Evolutionary conservation across 2,329 filamentous ascomycete species (phyloP).

Genomic region (Plenodomus biglobosus): DNA sequence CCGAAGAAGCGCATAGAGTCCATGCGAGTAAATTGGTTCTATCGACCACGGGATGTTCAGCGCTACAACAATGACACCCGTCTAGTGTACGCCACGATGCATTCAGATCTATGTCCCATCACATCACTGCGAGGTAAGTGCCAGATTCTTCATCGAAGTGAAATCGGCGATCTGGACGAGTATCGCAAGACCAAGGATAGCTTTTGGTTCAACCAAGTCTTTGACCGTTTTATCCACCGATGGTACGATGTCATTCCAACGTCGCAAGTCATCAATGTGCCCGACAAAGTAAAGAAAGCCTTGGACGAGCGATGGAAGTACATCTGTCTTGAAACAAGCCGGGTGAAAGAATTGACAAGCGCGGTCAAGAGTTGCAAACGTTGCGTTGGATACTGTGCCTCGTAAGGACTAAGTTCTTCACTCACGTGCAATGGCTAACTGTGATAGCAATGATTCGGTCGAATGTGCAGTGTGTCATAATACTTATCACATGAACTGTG

Average conservation of each 20-base stretch:
- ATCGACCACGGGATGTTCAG: slow-evolving; percentile 92
- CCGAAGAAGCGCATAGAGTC: slow-evolving; percentile 74
- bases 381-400: slow-evolving; percentile 87
- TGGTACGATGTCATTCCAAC: slow-evolving; percentile 97
- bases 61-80: slow-evolving; percentile 89
- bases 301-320: slow-evolving; percentile 96
- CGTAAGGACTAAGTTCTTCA: slow-evolving; percentile 57
- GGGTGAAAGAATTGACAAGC: slow-evolving; percentile 92
- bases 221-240: slow-evolving; percentile 96
- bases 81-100: slow-evolving; percentile 94
- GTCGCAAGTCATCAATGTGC: slow-evolving; percentile 90
- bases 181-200: slow-evolving; percentile 82
- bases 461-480: slow-evolving; percentile 93
- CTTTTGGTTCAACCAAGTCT: slow-evolving; percentile 98
- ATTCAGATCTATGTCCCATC: slow-evolving; percentile 92
- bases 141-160: slow-evolving; percentile 81
- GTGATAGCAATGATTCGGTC: slow-evolving; percentile 80
- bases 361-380: slow-evolving; percentile 95
- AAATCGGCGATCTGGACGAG: slow-evolving; percentile 78
- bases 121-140: slow-evolving; percentile 93
- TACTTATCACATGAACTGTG: slow-evolving; percentile 98
- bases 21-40: slow-evolving; percentile 96
- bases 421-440: slow-evolving; percentile 15
- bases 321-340: slow-evolving; percentile 89
- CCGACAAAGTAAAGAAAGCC: slow-evolving; percentile 90